These are phyloP conservation scores for Celoporthe dispersa DNA, from an alignment of 2,329 filamentous ascomycete genomes.

Conservation along the genomic window DNA sequence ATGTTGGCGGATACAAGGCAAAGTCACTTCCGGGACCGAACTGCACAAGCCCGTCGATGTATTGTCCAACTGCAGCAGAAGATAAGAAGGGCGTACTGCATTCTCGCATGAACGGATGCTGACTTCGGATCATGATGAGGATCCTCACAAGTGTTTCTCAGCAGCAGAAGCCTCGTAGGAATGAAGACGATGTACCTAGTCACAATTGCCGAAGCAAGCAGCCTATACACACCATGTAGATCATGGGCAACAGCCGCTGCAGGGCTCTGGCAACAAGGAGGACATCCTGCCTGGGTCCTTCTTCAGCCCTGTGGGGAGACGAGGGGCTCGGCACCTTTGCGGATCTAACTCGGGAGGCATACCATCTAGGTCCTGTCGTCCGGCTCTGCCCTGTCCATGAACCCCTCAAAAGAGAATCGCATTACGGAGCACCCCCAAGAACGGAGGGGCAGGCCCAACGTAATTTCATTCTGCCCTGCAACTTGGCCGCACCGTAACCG, in stretches of 20 bases:
- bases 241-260: neutral
- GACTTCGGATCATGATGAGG: neutral
- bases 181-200: neutral
- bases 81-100: neutral
- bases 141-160: neutral
- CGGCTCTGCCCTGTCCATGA: neutral
- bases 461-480: neutral
- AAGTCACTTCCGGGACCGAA: neutral
- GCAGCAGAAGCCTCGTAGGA: neutral
- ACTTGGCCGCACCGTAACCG: no score
- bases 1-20: neutral
- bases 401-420: neutral
- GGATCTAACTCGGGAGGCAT: slow-evolving; percentile 10
- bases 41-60: neutral
- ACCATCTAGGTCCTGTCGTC: slow-evolving; percentile 2
- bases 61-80: neutral
- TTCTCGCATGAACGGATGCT: neutral
- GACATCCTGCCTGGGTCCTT: neutral
- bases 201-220: slow-evolving; percentile 1
- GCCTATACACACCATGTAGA: neutral
- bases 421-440: neutral
- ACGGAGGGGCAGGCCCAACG: neutral
- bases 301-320: slow-evolving; percentile 16
- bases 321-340: slow-evolving; percentile 11
- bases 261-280: slow-evolving; percentile 7